These are phyloP conservation scores for Calonectria pteridis DNA, from an alignment of 2,329 filamentous ascomycete genomes.

Conservation along the genomic window DNA sequence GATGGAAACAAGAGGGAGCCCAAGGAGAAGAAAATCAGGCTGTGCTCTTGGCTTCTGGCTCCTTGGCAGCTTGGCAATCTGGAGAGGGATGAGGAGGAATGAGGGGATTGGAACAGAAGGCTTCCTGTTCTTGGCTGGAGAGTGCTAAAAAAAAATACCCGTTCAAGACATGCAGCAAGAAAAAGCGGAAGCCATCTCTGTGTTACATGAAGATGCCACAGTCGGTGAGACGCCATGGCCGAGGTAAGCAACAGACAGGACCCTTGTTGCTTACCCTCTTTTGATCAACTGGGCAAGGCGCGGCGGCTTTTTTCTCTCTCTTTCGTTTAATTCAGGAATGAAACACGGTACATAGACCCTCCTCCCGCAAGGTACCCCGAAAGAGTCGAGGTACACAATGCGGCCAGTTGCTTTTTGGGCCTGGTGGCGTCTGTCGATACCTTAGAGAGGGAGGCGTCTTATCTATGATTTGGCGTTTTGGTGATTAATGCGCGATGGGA, in stretches of 20 bases:
- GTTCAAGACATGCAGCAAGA: not conserved
- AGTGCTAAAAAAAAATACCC: not conserved
- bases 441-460: constrained; percentile 30
- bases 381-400: not conserved
- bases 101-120: no score
- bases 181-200: not conserved
- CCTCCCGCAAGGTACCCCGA: not conserved
- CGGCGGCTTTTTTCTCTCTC: not conserved
- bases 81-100: not conserved
- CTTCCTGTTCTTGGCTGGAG: no score
- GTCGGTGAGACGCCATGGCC: not conserved
- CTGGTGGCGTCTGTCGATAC: constrained; percentile 32
- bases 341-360: constrained; percentile 5
- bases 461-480: constrained; percentile 39
- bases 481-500: constrained; percentile 37
- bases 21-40: constrained; percentile 12
- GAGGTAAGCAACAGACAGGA: not conserved
- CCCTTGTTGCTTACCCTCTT: not conserved
- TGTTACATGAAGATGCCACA: not conserved
- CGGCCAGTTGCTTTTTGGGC: constrained; percentile 15
- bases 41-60: not conserved
- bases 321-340: not conserved
- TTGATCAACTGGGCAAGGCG: not conserved
- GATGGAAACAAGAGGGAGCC: constrained; percentile 7
- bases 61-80: not conserved